phyloP scores from a whole-genome alignment of 495 filamentous ascomycete genomes.

The Penicillium psychrofluorescens region DNA sequence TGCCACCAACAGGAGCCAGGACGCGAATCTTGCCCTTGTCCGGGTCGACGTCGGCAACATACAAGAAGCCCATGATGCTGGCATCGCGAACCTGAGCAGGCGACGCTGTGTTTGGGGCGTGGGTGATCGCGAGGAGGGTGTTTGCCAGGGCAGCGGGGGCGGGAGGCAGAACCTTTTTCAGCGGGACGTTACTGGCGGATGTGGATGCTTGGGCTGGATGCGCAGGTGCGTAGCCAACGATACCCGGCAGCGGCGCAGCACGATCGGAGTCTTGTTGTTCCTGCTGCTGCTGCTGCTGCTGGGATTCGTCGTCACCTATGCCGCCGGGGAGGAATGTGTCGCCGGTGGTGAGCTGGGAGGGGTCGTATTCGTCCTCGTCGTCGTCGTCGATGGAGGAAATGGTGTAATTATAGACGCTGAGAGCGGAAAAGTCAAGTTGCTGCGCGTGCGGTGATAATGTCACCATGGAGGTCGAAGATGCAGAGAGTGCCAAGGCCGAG shows the following conservation, averaged over 20 bases:
- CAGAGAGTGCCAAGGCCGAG: conserved; percentile 22
- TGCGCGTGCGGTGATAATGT: conserved; percentile 82
- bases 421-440: conserved; percentile 62
- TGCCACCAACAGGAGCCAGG: conserved; percentile 71
- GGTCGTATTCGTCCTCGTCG: conserved; percentile 40
- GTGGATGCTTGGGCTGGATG: not conserved
- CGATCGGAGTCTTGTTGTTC: conserved; percentile 12
- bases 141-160: conserved; percentile 35
- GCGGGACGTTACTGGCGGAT: conserved; percentile 19
- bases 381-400: conserved; percentile 37
- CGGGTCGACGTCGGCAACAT: conserved; percentile 83
- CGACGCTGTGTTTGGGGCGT: conserved; percentile 57
- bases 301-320: conserved; percentile 22
- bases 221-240: conserved; percentile 8
- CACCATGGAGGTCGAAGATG: conserved; percentile 40
- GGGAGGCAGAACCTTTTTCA: conserved; percentile 30
- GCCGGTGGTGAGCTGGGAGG: conserved; percentile 29
- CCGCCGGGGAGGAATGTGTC: conserved; percentile 44
- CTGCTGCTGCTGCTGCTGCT: not conserved
- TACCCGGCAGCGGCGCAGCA: conserved; percentile 15
- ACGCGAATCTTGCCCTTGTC: conserved; percentile 75
- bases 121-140: conserved; percentile 73
- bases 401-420: conserved; percentile 61
- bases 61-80: conserved; percentile 86
- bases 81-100: conserved; percentile 71